Evolutionary conservation across 352 stramenopile genomes (phyloP), one percentile per base, ranked within the genome.

Genomic region (Phytophthora vignae): DNA sequence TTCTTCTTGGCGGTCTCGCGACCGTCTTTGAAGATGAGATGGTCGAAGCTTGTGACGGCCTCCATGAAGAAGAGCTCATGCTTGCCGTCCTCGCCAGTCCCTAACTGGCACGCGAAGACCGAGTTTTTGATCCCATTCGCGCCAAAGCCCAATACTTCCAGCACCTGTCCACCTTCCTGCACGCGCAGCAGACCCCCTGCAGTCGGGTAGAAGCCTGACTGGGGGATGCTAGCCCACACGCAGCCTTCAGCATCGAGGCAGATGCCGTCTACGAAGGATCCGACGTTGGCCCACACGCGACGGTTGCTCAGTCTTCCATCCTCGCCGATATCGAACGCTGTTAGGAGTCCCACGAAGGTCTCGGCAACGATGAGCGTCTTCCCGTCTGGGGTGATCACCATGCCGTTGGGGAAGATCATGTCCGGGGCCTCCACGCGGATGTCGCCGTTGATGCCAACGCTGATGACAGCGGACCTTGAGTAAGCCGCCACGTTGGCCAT

Each of bases 221-320:
- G 82, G n/a, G 75, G 73, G 4, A 90, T 63, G 3, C 77, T 74
- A 8, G 44, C 74, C 82, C 82, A 92, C 22, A 90, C 75, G 46
- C 81, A 92, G n/a, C 82, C 84, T 61, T 92, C 82, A 2, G 82
- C 84, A n/a, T 90, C 84, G 4, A 90, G 66, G 11, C 78, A 83
- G 55, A 92, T 92, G 58, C 84, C 84, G 62, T 90, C 82, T 7
- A 70, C 58, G 12, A 77, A 73, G 3, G 84, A 49, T 0, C 84
- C 81, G 14, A 90, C 50, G 54, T 85, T 33, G 15, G 84, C 82
- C 82, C 84, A 92, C 25, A 88, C 65, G 1, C 79, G 79, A 6
- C 77, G 81, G 59, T 88, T 88, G 40, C 67, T 78, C 10, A 92
- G 71, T 44, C 60, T 71, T 0, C 84, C 81, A 33, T 84, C 74